Conservation (phyloP, 108 stramenopile species). For the Cyclotella cryptica region DNA sequence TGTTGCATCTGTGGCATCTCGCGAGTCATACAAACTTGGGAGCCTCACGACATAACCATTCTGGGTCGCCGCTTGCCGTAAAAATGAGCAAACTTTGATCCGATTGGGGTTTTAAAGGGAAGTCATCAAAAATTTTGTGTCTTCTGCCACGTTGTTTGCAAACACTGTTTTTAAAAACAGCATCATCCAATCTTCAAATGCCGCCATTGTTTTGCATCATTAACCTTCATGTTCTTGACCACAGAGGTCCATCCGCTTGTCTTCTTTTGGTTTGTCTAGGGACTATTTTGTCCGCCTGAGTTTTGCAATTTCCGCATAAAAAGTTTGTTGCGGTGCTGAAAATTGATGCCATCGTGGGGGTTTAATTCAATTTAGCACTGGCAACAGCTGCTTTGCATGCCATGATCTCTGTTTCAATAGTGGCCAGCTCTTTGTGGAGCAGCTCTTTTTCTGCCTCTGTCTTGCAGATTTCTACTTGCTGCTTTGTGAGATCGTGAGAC, state of each 20-base stretch:
- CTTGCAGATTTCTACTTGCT: background rate
- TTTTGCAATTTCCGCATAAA: background rate
- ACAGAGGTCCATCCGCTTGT: background rate
- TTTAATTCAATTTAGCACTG: background rate
- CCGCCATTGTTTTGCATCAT: background rate
- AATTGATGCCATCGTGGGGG: background rate
- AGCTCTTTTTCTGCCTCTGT: no score
- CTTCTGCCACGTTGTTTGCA: background rate
- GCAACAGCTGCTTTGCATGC: no score
- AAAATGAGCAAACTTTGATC: background rate
- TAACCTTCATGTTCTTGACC: background rate
- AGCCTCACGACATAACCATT: background rate
- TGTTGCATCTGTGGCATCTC: conserved; percentile 1
- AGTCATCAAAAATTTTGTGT: background rate
- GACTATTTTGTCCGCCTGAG: background rate
- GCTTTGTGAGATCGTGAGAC: background rate
- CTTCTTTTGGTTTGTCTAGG: background rate
- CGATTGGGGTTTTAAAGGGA: background rate
- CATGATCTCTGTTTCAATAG: no score
- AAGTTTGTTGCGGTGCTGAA: background rate
- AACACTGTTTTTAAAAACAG: background rate
- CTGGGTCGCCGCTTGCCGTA: background rate
- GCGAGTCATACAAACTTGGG: background rate
- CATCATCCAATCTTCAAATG: background rate
- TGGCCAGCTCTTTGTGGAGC: no score